These are phyloP conservation scores for Mimosa pudica DNA, from an alignment of 306 rosid genomes.

Conservation along the genomic window DNA sequence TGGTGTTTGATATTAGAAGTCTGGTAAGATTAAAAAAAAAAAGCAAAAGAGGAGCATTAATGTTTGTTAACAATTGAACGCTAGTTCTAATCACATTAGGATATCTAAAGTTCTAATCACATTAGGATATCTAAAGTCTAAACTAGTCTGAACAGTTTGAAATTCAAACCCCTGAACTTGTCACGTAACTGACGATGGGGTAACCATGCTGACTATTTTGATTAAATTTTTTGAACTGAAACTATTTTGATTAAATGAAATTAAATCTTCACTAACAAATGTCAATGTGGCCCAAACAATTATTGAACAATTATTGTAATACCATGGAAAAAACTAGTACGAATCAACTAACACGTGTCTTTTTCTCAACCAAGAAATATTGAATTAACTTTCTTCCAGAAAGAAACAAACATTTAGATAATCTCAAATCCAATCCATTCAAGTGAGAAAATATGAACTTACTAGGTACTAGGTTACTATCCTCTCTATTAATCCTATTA, in stretches of 20 bases:
- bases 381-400: not conserved
- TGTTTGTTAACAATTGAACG: not conserved
- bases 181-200: not conserved
- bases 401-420: not conserved
- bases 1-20: too few species aligned
- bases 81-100: not conserved
- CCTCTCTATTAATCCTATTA: slow-evolving; percentile 25
- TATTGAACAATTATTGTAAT: not conserved
- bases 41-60: too few species aligned
- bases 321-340: not conserved
- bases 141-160: not conserved
- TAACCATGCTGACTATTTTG: too few species aligned
- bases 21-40: too few species aligned
- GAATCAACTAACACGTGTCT: not conserved
- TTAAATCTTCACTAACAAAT: not conserved
- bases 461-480: slow-evolving; percentile 1
- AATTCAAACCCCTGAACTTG: not conserved
- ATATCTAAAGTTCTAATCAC: not conserved
- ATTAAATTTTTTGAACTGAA: too few species aligned
- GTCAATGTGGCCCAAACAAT: not conserved
- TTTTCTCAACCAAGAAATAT: not conserved
- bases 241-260: too few species aligned
- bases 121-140: not conserved
- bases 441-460: slow-evolving; percentile 21
- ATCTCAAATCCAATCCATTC: slow-evolving; percentile 27